Base-by-base conservation (phyloP, 805 yeast species). In the Candida stauntonica region DNA sequence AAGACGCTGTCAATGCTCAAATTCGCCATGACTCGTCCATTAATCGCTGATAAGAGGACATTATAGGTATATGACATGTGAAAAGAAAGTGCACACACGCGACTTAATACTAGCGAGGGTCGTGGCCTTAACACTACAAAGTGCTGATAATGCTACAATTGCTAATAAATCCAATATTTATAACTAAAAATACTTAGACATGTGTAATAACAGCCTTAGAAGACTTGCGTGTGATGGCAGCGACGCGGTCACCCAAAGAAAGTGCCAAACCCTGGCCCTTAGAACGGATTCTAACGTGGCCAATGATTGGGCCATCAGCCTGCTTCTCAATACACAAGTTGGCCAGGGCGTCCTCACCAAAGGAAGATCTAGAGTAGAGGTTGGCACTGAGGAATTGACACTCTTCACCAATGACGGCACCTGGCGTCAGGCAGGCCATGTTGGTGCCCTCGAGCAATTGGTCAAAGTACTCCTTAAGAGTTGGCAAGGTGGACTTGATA, bases 211-310 rank as follows among this genome's bases (percentile, higher is more conserved):
- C 20, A 24, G 67, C 60, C 39, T 63, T 66, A 41, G 68, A 70
- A 35, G 67, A 64, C 57, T 73, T 72, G 45, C 83, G 76, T 32
- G 91, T 83, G 60, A 87, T 77, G 38, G 86, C 71, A 37, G 96
- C 95, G 38, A 91, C 93, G 54, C 88, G 77, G 56, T 93, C 98
- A 46, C 99, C 99, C 52, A 94, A 70, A 3, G 95, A 81, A 46
- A 94, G 69, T 7, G 99, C 99, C 48, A 94, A 73, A 5, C 99
- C 99, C 70, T 94, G 98, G 17, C 97, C 96, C 75, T 91, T 89
- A 14, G 97, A 84, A 66, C 99, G 79, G 55, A 93, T 89, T 66
- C 99, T 80, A 32, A 89, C 95, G 57, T 89, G 95, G 7, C 99
- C 99, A 42, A 85, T 76, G 40, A 88, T 81, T 37, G 82, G 80